These are phyloP conservation scores for Suillus alpinus DNA, from an alignment of 768 basidiomycete species.

Conservation along the genomic window DNA sequence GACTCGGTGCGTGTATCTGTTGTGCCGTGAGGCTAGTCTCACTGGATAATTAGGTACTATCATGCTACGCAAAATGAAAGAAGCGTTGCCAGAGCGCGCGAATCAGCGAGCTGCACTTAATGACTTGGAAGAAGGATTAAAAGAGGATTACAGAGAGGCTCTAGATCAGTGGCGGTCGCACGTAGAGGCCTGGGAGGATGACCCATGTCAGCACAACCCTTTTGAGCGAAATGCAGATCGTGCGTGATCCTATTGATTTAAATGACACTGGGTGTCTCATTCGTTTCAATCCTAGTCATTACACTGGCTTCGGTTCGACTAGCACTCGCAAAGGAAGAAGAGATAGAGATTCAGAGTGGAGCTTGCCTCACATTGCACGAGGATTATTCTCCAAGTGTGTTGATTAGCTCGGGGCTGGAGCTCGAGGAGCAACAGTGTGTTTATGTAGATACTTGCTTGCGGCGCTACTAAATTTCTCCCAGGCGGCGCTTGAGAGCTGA, in stretches of 20 bases:
- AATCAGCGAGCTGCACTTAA: conserved; percentile 8
- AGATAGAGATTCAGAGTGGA: not conserved
- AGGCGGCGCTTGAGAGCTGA: not conserved
- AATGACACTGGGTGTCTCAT: too few relatives aligned
- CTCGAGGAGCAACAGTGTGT: not conserved
- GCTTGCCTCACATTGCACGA: not conserved
- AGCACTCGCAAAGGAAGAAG: not conserved
- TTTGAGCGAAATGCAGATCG: not conserved
- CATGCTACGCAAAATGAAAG: not conserved
- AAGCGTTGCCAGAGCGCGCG: not conserved
- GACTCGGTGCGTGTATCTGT: too few relatives aligned
- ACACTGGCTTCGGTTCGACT: not conserved
- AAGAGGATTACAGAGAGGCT: not conserved
- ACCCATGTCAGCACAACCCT: not conserved
- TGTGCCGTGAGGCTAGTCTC: too few relatives aligned
- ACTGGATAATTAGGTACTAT: too few relatives aligned
- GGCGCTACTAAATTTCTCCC: not conserved
- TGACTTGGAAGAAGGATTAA: conserved; percentile 20
- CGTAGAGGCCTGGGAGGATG: not conserved
- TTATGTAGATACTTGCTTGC: not conserved
- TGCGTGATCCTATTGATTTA: not conserved
- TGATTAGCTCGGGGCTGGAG: not conserved
- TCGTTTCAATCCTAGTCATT: not conserved
- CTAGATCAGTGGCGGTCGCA: not conserved
- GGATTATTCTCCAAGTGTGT: not conserved